Base-by-base conservation (phyloP, 192 early-diverging fungal genomes). In the Backusella psychrophila region DNA sequence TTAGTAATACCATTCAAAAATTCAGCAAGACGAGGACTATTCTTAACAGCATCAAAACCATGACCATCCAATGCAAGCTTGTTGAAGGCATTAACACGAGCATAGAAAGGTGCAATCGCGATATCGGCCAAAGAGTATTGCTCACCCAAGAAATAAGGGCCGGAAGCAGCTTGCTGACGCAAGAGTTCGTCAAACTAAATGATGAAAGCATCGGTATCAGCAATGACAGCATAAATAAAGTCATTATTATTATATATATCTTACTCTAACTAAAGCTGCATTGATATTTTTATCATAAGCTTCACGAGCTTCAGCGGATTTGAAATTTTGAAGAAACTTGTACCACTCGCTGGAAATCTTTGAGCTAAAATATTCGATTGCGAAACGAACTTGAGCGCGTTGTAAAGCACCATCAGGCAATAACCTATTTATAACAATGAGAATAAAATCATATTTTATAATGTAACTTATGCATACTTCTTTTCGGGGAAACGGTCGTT, bases 401-500 rank as follows among this genome's bases (percentile, higher is more conserved):
- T 82, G 83, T 41, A 85, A 41, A 38, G 87, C 63, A 66, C 87
- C 86, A 9, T 75, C 49, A 5, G 87, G 85, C 12, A 86, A 42
- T 15, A 88, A 77, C 23, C 86, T 87, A 74, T n/a, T 21, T 68
- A n/a, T 17, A 46, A 26, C 35, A 36, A 6, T 26, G 3, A 26
- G 12, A 17, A 19, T 19, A 38, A 41, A 36, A 23, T n/a, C 33
- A n/a, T 31, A 36, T 56, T 69, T 46, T 17, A 56, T 38, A 36
- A 35, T n/a, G 63, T 65, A 29, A 63, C 26, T 8, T 77, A 75
- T 21, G 82, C 83, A 70, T 82, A 87, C 70, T 83, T 82, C 41
- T 86, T 67, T 65, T 88, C 85, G 21, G 89, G 90, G 74, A 85
- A 89, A 49, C 88, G 78, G 59, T 94, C 91, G 14, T 87, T 85